Base-by-base conservation (phyloP, 2,329 filamentous ascomycete species). In the Colletotrichum tropicicola region DNA sequence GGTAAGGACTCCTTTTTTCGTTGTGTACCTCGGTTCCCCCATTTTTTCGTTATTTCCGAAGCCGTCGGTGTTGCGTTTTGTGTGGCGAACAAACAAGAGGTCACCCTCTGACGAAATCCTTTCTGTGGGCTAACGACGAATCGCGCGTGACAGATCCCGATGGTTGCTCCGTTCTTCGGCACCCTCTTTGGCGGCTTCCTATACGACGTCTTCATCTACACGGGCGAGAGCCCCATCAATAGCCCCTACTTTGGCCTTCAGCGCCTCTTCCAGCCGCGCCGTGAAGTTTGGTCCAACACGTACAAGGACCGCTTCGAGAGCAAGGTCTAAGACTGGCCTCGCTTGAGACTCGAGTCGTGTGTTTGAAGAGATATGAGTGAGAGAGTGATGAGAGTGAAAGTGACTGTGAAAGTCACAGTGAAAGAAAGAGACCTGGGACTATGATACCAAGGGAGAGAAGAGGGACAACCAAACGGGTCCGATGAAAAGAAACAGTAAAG, bases 211-310 rank as follows among this genome's bases (percentile, higher is more conserved):
- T 87, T 92, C 73, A 79, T 93, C 39, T 93, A 89, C 73, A 91
- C 88, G 0, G 91, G 91, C 4, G 77, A 89, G n/a, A 91, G 85
- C 68, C 90, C 90, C 1, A 82, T 93, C 69, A 93, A 93, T 76
- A 88, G 83, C 0, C 89, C 89, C 0, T 89, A 82, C 77, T 74
- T 91, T 71, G 90, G 90, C 0, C 71, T 92, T n/a, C 83, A 83
- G 69, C 79, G 85, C 25, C 70, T 90, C 0, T 66, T 76, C 35
- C 73, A 73, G 51, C 74, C 75, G 7, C 73, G 71, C 41, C 74
- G 72, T 44, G 73, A 71, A 25, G 74, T 75, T 12, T 80, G 77
- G 72, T 68, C 67, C 47, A 68, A 68, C 49, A 68, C 67, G 19
- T 65, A 68, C 54, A 59, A 61, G 32, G 49, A 35, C 51, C 47